Evolutionary conservation across 768 basidiomycete genomes (phyloP), one percentile per base, ranked within the genome.

Genomic region (Cystobasidium onofrii): DNA sequence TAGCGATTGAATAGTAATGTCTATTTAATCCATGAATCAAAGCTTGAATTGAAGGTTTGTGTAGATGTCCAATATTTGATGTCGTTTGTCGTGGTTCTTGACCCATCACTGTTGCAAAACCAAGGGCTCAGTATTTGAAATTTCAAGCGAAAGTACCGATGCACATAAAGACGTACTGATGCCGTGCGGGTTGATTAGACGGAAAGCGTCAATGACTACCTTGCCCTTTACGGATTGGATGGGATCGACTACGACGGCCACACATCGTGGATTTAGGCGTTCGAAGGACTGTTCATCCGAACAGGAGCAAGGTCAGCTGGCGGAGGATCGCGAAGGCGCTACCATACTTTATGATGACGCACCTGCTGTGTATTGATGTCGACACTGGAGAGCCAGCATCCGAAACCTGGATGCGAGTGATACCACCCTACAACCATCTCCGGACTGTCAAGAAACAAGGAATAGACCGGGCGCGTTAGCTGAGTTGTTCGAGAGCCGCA

Each of bases 341-440:
- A 39, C n/a, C n/a, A n/a, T n/a, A n/a, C n/a, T 39, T 39, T 39
- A 15, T 39, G 39, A 15, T 25, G 50, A 79, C 83, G 74, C 69
- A 89, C 94, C 84, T 98, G 96, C 80, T 99, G 96, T 2, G 96
- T 99, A 82, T 97, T 96, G 80, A 98, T 93, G 83, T 99, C 96
- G 25, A 98, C 95, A 78, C 92, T 93, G 57, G 94, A 97, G 46
- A 99, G 84, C 96, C 96, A 99, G 81, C 96, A 99, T 3, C 96
- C 96, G 82, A 98, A 99, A 43, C 96, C 96, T 70, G 96, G 96
- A 84, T 99, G 96, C 44, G 96, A 98, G 82, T 99, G 96, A 80
- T 99, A 99, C 96, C 96, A 99, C 1, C 96, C 96, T 0, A 99
- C 96, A 4, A 98, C 96, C 88, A 89, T 91, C 84, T 98, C 96